These are phyloP conservation scores for Malus fusca DNA, from an alignment of 306 rosid genomes.

Conservation along the genomic window DNA sequence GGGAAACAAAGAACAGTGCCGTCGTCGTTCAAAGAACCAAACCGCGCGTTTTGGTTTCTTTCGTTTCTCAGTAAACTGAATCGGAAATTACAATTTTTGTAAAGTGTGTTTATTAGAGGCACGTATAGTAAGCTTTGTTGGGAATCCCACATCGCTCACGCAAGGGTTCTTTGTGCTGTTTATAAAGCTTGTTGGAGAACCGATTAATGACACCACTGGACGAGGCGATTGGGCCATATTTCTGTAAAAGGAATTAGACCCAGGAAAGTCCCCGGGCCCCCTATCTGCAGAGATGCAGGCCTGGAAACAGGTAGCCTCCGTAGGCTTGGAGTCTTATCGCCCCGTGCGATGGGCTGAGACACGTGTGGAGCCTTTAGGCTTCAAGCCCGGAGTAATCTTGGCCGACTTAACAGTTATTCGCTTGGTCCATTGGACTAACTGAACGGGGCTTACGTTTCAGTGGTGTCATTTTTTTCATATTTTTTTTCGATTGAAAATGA, in stretches of 20 bases:
- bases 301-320: neutral
- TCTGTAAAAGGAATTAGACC: neutral
- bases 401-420: slow-evolving; percentile 16
- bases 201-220: accelerated
- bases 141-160: neutral
- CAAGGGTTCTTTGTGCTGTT: neutral
- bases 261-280: slow-evolving; percentile 16
- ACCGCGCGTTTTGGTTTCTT: slow-evolving; percentile 31
- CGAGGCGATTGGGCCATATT: neutral
- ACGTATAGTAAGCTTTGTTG: too few relatives aligned
- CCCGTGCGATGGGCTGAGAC: neutral
- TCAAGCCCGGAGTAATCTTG: neutral
- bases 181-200: neutral
- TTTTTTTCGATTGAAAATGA: too few relatives aligned
- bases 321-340: neutral
- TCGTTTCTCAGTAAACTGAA: neutral
- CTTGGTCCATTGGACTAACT: neutral
- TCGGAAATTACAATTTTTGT: neutral
- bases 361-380: neutral
- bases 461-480: neutral
- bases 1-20: slow-evolving; percentile 60
- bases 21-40: slow-evolving; percentile 71
- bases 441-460: slow-evolving; percentile 14
- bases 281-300: slow-evolving; percentile 8
- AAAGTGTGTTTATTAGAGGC: neutral